Evolutionary conservation across 1,139 yeast genomes (phyloP).

Genomic region (Komagataea norvegica): DNA sequence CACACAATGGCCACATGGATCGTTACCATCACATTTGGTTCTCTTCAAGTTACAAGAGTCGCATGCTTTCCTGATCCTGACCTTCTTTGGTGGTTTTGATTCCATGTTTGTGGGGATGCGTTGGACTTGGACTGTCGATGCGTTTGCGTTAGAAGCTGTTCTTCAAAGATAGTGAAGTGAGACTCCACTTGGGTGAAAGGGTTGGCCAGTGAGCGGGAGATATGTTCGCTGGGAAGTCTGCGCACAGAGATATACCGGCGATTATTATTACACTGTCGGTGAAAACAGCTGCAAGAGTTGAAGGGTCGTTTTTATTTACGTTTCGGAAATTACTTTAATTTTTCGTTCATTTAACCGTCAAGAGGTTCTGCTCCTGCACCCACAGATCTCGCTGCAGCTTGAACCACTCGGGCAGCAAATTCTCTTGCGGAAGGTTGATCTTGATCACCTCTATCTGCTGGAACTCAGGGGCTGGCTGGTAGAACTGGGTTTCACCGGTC

Average conservation of each 20-base stretch:
- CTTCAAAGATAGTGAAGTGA: no score
- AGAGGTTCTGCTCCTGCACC: constrained; percentile 42
- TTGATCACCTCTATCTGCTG: constrained; percentile 25
- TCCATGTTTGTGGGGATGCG: not conserved
- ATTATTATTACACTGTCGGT: no score
- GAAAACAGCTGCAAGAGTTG: no score
- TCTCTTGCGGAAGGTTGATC: constrained; percentile 56
- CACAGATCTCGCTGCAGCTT: constrained; percentile 55
- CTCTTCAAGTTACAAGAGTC: constrained; percentile 38
- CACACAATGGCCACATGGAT: constrained; percentile 36
- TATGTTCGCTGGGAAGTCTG: no score
- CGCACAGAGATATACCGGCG: no score
- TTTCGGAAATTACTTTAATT: not conserved
- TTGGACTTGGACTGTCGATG: no score
- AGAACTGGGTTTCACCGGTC: constrained; percentile 17
- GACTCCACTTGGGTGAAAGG: no score
- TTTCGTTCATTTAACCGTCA: constrained; percentile 3
- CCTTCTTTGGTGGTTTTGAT: constrained; percentile 12
- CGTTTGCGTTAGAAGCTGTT: no score
- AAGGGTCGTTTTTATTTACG: not conserved
- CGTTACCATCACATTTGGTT: constrained; percentile 37
- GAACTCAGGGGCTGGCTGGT: constrained; percentile 26
- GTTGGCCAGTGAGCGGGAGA: no score
- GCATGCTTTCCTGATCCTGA: constrained; percentile 33
- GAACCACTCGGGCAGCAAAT: constrained; percentile 70